These are phyloP conservation scores for Triticum urartu DNA, from an alignment of 176 grass and related monocot species.

Conservation along the genomic window DNA sequence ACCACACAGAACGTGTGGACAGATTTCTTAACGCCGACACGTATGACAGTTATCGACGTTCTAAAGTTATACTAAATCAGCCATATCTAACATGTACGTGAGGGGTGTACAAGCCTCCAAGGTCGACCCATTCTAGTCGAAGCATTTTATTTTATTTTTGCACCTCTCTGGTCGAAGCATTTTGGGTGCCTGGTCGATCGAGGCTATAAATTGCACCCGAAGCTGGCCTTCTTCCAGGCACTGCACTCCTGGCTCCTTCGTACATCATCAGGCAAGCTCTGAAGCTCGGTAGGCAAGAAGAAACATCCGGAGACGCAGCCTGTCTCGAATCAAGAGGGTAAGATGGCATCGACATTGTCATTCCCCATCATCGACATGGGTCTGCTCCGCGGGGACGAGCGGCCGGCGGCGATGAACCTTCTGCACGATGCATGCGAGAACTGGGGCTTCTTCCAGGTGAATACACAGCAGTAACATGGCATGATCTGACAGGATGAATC, in stretches of 20 bases:
- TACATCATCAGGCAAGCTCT: background rate
- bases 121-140: too few species aligned
- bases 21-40: too few species aligned
- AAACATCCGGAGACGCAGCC: background rate
- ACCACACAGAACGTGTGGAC: too few species aligned
- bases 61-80: too few species aligned
- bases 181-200: background rate
- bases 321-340: background rate
- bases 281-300: background rate
- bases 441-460: slow-evolving; percentile 98
- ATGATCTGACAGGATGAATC: background rate
- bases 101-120: too few species aligned
- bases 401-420: slow-evolving; percentile 52
- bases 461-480: background rate
- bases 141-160: too few species aligned
- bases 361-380: slow-evolving; percentile 88
- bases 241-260: background rate
- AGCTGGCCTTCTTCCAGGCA: background rate
- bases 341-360: background rate
- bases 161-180: too few species aligned
- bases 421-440: slow-evolving; percentile 82
- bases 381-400: slow-evolving; percentile 49
- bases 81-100: too few species aligned
- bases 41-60: too few species aligned
- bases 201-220: slow-evolving; percentile 31